These are phyloP conservation scores for Serendipita sp. DNA, from an alignment of 768 basidiomycete species.

Conservation along the genomic window DNA sequence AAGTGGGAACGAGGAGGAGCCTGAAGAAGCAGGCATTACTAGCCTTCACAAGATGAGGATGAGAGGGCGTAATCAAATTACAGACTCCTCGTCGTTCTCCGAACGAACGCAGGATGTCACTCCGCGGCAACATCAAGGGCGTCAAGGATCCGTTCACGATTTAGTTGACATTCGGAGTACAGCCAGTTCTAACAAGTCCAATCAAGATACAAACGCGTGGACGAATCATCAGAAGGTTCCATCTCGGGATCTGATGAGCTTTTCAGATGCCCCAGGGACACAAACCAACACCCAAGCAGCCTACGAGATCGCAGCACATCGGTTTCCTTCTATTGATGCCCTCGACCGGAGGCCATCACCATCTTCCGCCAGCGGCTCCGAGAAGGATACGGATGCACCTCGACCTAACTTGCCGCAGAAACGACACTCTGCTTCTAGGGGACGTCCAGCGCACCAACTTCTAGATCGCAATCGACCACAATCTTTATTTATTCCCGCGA, in stretches of 20 bases:
- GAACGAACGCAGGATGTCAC: slow-evolving; percentile 5
- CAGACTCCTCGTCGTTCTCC: neutral
- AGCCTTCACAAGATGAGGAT: neutral
- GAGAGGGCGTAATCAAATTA: neutral
- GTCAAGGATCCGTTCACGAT: slow-evolving; percentile 75
- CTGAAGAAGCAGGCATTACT: slow-evolving; percentile 26
- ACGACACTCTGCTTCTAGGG: slow-evolving; percentile 13
- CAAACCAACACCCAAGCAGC: neutral
- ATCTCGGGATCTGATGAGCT: neutral
- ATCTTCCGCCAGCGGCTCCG: neutral
- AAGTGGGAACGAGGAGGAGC: slow-evolving; percentile 35
- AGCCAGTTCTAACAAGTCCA: neutral
- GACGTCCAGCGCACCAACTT: slow-evolving; percentile 18
- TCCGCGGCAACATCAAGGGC: slow-evolving; percentile 23
- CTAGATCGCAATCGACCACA: slow-evolving; percentile 49
- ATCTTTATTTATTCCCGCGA: slow-evolving; percentile 62
- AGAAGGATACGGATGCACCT: neutral
- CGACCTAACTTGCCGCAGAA: neutral
- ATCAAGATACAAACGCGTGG: neutral
- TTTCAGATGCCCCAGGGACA: neutral
- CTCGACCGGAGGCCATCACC: neutral
- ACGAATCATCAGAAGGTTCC: neutral
- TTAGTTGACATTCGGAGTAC: slow-evolving; percentile 68
- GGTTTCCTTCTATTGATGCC: neutral
- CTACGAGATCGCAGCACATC: neutral